Evolutionary conservation across 257 asterid genomes (phyloP).

Genomic region (Solanum piurae): DNA sequence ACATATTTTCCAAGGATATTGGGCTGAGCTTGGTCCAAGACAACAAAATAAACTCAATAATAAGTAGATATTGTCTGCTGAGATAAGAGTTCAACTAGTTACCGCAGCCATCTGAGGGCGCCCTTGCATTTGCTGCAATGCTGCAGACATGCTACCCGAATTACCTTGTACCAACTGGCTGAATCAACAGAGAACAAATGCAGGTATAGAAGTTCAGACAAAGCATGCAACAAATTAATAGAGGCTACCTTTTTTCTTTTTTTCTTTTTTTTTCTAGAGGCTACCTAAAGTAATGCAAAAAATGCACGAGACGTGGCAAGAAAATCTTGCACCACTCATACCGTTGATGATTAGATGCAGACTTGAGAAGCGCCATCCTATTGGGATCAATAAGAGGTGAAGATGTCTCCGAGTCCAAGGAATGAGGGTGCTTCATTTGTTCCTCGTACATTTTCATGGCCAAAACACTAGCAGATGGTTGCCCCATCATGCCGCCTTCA

Average conservation of each 20-base stretch:
- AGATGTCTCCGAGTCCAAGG: slow-evolving; percentile 92
- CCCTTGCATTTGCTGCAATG: slow-evolving; percentile 98
- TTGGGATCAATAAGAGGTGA: slow-evolving; percentile 71
- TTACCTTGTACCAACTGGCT: slow-evolving; percentile 89
- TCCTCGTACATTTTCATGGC: slow-evolving; percentile 97
- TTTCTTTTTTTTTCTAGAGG: not conserved
- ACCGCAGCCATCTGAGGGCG: slow-evolving; percentile 73
- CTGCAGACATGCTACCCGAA: slow-evolving; percentile 80
- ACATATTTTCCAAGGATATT: slow-evolving; percentile 7
- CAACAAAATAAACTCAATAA: not conserved
- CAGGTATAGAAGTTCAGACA: not conserved
- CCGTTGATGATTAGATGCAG: slow-evolving; percentile 93
- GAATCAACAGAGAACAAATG: slow-evolving; percentile 24
- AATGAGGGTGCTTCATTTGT: slow-evolving; percentile 82
- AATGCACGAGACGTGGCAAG: not conserved
- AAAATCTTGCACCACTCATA: slow-evolving; percentile 18
- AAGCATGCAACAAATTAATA: not conserved
- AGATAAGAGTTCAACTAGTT: slow-evolving; percentile 9
- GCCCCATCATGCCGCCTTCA: slow-evolving; percentile 95
- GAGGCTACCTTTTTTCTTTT: no score
- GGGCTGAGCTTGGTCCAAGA: slow-evolving; percentile 9
- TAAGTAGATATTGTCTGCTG: not conserved
- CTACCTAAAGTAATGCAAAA: not conserved
- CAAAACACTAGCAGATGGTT: slow-evolving; percentile 88
- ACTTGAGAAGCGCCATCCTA: slow-evolving; percentile 92